Evolutionary conservation across 176 grass and related monocot genomes (phyloP).

Genomic region (Phoenix roebelenii): DNA sequence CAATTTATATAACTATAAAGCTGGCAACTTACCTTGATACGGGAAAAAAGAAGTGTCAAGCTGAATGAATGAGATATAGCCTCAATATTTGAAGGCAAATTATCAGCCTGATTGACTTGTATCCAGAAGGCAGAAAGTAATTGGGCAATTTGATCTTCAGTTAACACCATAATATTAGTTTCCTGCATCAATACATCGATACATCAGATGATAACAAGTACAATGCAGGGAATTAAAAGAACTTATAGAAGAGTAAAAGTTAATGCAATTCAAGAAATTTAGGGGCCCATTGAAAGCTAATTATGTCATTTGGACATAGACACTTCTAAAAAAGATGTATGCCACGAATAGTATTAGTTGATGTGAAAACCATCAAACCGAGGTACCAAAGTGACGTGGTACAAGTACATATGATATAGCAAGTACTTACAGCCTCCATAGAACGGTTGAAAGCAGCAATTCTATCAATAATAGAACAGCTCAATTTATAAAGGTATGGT

Average conservation of each 20-base stretch:
- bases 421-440: slow-evolving; percentile 32
- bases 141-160: slow-evolving; percentile 83
- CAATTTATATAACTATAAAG: too few relatives aligned
- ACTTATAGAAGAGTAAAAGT: too few relatives aligned
- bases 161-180: slow-evolving; percentile 47
- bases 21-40: slow-evolving; percentile 41
- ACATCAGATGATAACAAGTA: background rate
- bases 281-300: too few relatives aligned
- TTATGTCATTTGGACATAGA: too few relatives aligned
- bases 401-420: background rate
- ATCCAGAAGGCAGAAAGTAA: slow-evolving; percentile 88
- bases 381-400: too few relatives aligned
- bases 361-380: too few relatives aligned
- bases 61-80: slow-evolving; percentile 83
- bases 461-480: slow-evolving; percentile 67
- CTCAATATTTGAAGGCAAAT: slow-evolving; percentile 87
- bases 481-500: slow-evolving; percentile 72
- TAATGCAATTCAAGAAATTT: too few relatives aligned
- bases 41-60: slow-evolving; percentile 65
- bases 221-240: too few relatives aligned
- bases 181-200: slow-evolving; percentile 40
- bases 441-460: slow-evolving; percentile 33
- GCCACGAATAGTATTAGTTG: too few relatives aligned
- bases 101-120: slow-evolving; percentile 69
- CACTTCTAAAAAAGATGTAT: too few relatives aligned